phyloP scores from a whole-genome alignment of 805 yeast species.

The Kodamaea kakaduensis region DNA sequence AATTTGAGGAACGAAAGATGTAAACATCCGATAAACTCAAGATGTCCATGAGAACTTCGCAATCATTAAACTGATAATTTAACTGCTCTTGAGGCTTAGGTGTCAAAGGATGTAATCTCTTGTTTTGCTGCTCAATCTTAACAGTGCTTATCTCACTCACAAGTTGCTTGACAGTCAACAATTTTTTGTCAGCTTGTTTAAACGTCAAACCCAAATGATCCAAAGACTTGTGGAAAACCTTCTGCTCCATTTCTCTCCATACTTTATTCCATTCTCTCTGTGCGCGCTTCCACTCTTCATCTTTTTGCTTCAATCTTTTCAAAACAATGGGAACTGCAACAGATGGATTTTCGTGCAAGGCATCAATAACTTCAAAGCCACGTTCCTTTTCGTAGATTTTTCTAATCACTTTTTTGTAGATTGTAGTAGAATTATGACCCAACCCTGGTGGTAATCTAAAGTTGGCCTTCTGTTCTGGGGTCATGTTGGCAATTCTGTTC shows the following conservation, averaged over 20 bases:
- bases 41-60: constrained; percentile 69
- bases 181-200: constrained; percentile 93
- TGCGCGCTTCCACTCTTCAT: constrained; percentile 97
- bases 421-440: constrained; percentile 87
- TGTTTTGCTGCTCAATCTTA: constrained; percentile 85
- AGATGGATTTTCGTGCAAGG: constrained; percentile 91
- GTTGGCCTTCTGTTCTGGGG: constrained; percentile 77
- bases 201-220: constrained; percentile 95
- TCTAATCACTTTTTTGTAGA: constrained; percentile 88
- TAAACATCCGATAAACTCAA: constrained; percentile 62
- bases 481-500: constrained; percentile 88
- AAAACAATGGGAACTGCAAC: constrained; percentile 92
- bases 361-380: constrained; percentile 94
- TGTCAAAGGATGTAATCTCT: constrained; percentile 78
- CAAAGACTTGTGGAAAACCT: constrained; percentile 85
- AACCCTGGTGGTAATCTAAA: constrained; percentile 90
- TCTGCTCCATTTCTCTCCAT: constrained; percentile 98
- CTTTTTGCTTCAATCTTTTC: constrained; percentile 91
- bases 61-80: constrained; percentile 60
- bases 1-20: constrained; percentile 66
- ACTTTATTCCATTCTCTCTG: constrained; percentile 98
- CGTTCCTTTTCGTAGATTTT: constrained; percentile 91
- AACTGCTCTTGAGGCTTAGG: constrained; percentile 80
- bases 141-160: constrained; percentile 90
- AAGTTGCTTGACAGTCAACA: constrained; percentile 83